Conservation (phyloP, 106 monocot species). For the Ottelia alismoides region DNA sequence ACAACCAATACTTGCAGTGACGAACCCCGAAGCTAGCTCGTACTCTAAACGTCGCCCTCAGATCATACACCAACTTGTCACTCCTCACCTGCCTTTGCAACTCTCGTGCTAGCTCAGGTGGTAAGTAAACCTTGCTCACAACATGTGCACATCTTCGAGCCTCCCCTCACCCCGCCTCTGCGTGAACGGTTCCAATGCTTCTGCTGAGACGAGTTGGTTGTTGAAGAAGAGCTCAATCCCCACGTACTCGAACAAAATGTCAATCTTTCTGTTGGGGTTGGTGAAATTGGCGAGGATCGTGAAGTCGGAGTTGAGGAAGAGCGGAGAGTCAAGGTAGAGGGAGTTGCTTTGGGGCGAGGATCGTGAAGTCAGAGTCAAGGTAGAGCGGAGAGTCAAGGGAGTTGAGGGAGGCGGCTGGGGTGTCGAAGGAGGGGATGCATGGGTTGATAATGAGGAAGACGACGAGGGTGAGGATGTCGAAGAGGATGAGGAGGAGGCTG, state of each 20-base stretch:
- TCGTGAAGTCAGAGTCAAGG: no score
- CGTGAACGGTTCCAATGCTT: slow-evolving; percentile 43
- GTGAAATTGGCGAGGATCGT: slow-evolving; percentile 79
- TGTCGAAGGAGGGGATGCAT: slow-evolving; percentile 42
- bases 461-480: slow-evolving; percentile 52
- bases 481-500: slow-evolving; percentile 61
- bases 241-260: slow-evolving; percentile 40
- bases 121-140: slow-evolving; percentile 65
- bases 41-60: slow-evolving; percentile 63
- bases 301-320: slow-evolving; percentile 71
- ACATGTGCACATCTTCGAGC: slow-evolving; percentile 57
- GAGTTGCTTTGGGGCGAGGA: no score
- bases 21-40: slow-evolving; percentile 34
- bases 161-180: slow-evolving; percentile 38
- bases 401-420: slow-evolving; percentile 54
- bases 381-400: slow-evolving; percentile 49
- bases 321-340: slow-evolving; percentile 39
- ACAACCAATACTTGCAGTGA: slow-evolving; percentile 61
- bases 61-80: slow-evolving; percentile 40
- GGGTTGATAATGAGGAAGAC: slow-evolving; percentile 81
- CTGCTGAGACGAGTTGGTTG: slow-evolving; percentile 37
- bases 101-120: slow-evolving; percentile 24
- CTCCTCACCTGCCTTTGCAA: slow-evolving; percentile 38
- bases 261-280: slow-evolving; percentile 69
- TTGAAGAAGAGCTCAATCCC: slow-evolving; percentile 66